Evolutionary conservation across 768 basidiomycete genomes (phyloP).

Genomic region (Leccinum subgranulosum): DNA sequence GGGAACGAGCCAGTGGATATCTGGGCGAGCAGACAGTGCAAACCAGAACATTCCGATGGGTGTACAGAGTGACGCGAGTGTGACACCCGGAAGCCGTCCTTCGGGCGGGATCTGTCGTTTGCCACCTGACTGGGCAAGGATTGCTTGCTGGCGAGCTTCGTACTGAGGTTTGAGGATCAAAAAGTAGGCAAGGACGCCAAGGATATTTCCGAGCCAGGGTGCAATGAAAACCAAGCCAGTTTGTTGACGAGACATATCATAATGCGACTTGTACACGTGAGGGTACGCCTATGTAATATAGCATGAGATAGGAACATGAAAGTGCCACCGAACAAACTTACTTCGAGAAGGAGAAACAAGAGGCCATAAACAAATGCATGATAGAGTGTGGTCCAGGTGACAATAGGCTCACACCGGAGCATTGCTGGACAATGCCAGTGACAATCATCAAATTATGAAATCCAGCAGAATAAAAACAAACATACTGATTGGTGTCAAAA

Average conservation of each 20-base stretch:
- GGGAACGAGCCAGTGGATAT: conserved; percentile 21
- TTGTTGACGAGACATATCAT: conserved; percentile 21
- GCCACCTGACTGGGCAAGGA: conserved; percentile 14
- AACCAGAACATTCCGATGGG: conserved; percentile 28
- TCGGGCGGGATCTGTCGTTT: conserved; percentile 19
- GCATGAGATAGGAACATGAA: not conserved
- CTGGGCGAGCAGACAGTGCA: conserved; percentile 18
- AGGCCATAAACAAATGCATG: conserved; percentile 25
- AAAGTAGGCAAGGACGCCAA: conserved; percentile 24
- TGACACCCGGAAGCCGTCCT: conserved; percentile 19
- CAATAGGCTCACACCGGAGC: conserved; percentile 23
- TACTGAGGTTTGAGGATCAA: conserved; percentile 21
- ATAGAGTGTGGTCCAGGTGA: conserved; percentile 23
- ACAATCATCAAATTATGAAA: not conserved
- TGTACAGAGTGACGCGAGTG: conserved; percentile 17
- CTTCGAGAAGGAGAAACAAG: conserved; percentile 26
- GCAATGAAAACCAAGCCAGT: conserved; percentile 21
- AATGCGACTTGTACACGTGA: conserved; percentile 18
- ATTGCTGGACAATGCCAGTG: conserved; percentile 7
- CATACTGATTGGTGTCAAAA: conserved; percentile 19
- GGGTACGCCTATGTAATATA: conserved; percentile 15
- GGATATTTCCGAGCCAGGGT: conserved; percentile 22
- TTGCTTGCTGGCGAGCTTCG: conserved; percentile 12
- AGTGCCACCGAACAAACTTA: not conserved
- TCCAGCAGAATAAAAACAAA: not conserved